Evolutionary conservation across 805 yeast species (phyloP), one percentile per base, ranked within the genome.

Genomic region (Starmerella sirachaensis): DNA sequence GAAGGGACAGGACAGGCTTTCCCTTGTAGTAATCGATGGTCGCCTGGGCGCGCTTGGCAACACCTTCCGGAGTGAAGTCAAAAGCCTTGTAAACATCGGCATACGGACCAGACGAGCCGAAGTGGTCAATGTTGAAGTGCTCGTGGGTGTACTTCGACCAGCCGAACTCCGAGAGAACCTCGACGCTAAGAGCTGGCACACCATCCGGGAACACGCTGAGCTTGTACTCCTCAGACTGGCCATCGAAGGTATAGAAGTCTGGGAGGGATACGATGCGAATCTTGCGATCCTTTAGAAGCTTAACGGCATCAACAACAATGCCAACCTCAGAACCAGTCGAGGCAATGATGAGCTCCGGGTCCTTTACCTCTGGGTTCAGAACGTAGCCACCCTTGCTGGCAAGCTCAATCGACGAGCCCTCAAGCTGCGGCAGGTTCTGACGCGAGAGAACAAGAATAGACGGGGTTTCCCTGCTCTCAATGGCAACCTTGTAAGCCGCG

Each of bases 141-240:
- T 81, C 93, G 68, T 91, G 98, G 43, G 96, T 74, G 70, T 85
- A 91, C 65, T 77, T 81, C 55, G 78, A 69, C 98, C 98, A 91
- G 42, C 95, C 95, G 54, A 72, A 68, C 38, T 94, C 76, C 40
- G 93, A 64, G 76, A 84, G 70, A 37, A 85, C 97, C 74, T 91
- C 98, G 49, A 88, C 82, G 40, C 95, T 83, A 64, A 91, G 49
- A 59, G 83, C 76, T 62, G 97, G 97, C 40, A 81, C 75, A 56
- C 91, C 93, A 60, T 86, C 93, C 60, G 98, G 98, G 64, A 91
- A 71, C 46, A 91, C 93, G 40, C 83, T 69, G 56, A 82, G 70
- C 66, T 68, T 70, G 72, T 91, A 91, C 56, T 78, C 88, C 50
- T 65, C 58, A 14, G 85, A 50, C 72, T 91, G 98, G 54, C 66